phyloP scores from a whole-genome alignment of 129 eudicot genomes.

The Tagetes erecta region DNA sequence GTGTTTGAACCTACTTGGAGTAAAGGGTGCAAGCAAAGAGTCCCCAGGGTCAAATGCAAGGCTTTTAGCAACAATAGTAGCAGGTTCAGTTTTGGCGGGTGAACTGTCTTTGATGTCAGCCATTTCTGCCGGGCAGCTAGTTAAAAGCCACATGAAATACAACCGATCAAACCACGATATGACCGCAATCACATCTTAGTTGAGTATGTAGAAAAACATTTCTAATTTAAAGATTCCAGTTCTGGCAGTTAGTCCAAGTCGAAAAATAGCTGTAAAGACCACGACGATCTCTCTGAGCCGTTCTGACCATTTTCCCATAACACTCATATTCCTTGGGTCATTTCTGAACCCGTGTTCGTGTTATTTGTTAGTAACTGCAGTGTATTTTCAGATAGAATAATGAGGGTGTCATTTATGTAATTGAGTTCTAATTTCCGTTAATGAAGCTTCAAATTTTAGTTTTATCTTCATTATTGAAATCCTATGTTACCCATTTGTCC shows the following conservation, averaged over 20 bases:
- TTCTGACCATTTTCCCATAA: conserved; percentile 22
- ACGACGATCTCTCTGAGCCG: conserved; percentile 15
- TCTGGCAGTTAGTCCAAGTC: conserved; percentile 1
- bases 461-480: background rate
- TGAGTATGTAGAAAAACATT: conserved; percentile 18
- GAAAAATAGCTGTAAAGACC: conserved; percentile 27
- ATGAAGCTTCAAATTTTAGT: background rate
- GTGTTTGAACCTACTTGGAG: conserved; percentile 68
- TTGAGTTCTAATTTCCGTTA: background rate
- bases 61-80: conserved; percentile 62
- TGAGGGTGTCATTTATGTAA: conserved; percentile 25
- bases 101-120: conserved; percentile 78
- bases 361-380: conserved; percentile 17
- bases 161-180: conserved; percentile 67
- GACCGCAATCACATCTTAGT: conserved; percentile 41
- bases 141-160: conserved; percentile 78
- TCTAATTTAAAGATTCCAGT: conserved; percentile 12
- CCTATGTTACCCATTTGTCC: background rate
- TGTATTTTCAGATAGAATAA: conserved; percentile 36
- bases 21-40: conserved; percentile 63
- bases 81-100: conserved; percentile 74
- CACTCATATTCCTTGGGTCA: conserved; percentile 7
- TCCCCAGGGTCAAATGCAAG: conserved; percentile 71
- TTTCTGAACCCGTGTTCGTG: conserved; percentile 16
- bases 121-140: conserved; percentile 69